Evolutionary conservation across 192 early-diverging fungal species (phyloP).

Genomic region (Chytriomyces sp.): DNA sequence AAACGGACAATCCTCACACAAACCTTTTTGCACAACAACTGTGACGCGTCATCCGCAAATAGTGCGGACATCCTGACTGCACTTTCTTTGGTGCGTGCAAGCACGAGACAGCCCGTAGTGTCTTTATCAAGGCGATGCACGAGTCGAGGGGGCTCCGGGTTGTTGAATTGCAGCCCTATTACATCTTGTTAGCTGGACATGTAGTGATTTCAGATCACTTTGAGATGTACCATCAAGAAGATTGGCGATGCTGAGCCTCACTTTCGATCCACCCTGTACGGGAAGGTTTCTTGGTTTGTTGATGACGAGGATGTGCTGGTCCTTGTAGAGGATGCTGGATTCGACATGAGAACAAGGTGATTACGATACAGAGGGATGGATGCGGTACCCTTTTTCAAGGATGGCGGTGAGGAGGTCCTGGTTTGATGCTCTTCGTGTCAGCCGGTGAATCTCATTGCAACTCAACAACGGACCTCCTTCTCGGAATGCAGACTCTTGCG

Average conservation of each 20-base stretch:
- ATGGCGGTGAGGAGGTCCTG: too few species aligned
- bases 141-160: slow-evolving; percentile 35
- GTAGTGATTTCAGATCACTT: neutral
- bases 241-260: slow-evolving; percentile 29
- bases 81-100: slow-evolving; percentile 48
- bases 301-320: slow-evolving; percentile 46
- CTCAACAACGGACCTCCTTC: too few species aligned
- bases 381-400: too few species aligned
- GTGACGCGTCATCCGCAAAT: slow-evolving; percentile 24
- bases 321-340: slow-evolving; percentile 49
- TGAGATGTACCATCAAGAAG: slow-evolving; percentile 34
- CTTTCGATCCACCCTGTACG: slow-evolving; percentile 54
- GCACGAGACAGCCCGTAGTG: slow-evolving; percentile 51
- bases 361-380: neutral
- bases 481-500: too few species aligned
- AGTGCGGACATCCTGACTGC: slow-evolving; percentile 36
- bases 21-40: slow-evolving; percentile 20
- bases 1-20: neutral
- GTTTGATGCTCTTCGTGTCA: too few species aligned
- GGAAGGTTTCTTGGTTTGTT: slow-evolving; percentile 49
- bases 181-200: neutral
- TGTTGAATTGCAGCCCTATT: slow-evolving; percentile 27
- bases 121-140: slow-evolving; percentile 58
- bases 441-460: too few species aligned
- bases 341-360: too few species aligned